phyloP scores from a whole-genome alignment of 2,329 filamentous ascomycete genomes.

The Neonectria sp. region DNA sequence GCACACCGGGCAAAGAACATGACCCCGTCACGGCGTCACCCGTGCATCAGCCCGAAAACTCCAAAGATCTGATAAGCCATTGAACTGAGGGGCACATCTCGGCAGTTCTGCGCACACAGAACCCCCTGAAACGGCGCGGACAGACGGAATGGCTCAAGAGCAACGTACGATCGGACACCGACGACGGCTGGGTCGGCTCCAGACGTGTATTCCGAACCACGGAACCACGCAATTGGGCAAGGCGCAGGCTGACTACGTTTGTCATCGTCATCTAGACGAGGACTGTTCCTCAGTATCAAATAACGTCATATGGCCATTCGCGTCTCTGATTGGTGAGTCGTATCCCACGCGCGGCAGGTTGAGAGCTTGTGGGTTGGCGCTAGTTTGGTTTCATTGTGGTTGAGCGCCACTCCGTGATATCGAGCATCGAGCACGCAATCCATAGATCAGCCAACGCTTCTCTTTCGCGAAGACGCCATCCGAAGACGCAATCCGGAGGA shows the following conservation, averaged over 20 bases:
- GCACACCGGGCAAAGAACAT: neutral
- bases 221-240: neutral
- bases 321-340: constrained; percentile 4
- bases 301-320: constrained; percentile 20
- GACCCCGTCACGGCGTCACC: neutral
- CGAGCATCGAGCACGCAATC: constrained; percentile 46
- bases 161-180: neutral
- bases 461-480: constrained; percentile 9
- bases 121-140: neutral
- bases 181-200: neutral
- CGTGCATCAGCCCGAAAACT: neutral
- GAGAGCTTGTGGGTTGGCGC: constrained; percentile 9
- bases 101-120: neutral
- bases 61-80: neutral
- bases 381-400: constrained; percentile 27
- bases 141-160: neutral
- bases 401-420: constrained; percentile 48
- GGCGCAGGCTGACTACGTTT: neutral
- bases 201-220: neutral
- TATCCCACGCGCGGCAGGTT: neutral
- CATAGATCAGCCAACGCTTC: constrained; percentile 31
- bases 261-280: neutral
- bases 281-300: neutral
- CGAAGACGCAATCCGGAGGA: constrained; percentile 43
- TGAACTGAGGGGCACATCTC: neutral